Evolutionary conservation across 1,139 yeast genomes (phyloP).

Genomic region (Geotrichum australiense): DNA sequence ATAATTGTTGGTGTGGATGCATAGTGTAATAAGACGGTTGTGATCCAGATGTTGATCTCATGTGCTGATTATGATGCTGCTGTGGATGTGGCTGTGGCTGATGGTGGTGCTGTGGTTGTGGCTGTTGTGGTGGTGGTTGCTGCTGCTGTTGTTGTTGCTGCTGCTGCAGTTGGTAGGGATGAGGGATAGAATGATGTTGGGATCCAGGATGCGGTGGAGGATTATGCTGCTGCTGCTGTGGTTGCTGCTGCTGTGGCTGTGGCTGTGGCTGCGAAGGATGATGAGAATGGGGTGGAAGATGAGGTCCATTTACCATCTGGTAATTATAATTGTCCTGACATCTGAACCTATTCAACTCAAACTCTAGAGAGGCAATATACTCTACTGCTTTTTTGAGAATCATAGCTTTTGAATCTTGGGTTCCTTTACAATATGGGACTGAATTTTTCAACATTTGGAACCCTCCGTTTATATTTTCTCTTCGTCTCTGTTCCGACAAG

Average conservation of each 20-base stretch:
- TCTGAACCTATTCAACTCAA: conserved; percentile 24
- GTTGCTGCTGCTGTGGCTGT: conserved; percentile 17
- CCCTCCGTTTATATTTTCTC: conserved; percentile 43
- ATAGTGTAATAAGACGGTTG: not conserved
- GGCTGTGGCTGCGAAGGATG: conserved; percentile 14
- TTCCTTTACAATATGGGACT: conserved; percentile 39
- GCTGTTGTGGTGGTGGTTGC: conserved; percentile 1
- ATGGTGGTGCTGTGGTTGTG: not conserved
- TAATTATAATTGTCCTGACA: conserved; percentile 18
- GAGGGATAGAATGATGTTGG: conserved; percentile 4
- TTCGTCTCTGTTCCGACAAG: conserved; percentile 40
- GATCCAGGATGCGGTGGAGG: conserved; percentile 3
- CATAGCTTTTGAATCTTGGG: conserved; percentile 42
- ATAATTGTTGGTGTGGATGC: conserved; percentile 1
- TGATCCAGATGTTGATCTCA: conserved; percentile 1
- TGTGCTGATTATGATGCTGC: not conserved
- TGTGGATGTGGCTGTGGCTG: conserved; percentile 2
- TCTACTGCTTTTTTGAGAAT: conserved; percentile 83
- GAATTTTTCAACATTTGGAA: conserved; percentile 36
- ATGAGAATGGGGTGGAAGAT: conserved; percentile 5
- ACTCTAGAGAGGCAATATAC: conserved; percentile 48
- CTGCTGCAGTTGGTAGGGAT: conserved; percentile 1
- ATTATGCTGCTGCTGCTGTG: conserved; percentile 3
- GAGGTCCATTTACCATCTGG: conserved; percentile 15
- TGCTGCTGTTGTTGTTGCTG: conserved; percentile 7